Evolutionary conservation across 306 rosid genomes (phyloP), one percentile per base, ranked within the genome.

Genomic region (Gynostemma pentaphyllum): DNA sequence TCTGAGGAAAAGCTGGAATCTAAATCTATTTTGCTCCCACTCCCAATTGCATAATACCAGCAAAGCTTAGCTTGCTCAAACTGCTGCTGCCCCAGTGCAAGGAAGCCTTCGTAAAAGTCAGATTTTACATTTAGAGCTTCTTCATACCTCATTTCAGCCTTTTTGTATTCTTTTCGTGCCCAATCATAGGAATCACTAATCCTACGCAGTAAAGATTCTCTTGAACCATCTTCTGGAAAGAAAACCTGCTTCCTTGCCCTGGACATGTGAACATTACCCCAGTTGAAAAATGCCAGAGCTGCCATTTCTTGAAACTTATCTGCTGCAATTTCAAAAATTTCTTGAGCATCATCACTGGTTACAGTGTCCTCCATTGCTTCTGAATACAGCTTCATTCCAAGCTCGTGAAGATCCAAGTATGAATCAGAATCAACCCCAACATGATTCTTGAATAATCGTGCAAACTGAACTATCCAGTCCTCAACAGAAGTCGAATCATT

Each of bases 391-490:
- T 86, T 87, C 96, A 85, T 84, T 4, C 97, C 92, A 52, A 85
- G 76, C 80, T 82, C 95, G 14, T 91, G 97, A 71, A 91, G 86
- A 77, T 87, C 89, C 80, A 91, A 70, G 79, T 85, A 91, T 0
- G 82, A 55, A 76, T 85, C 96, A 48, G 95, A 87, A 74, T 85
- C 97, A 47, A 91, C 86, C 39, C 96, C 97, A 62, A 91, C 96
- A 67, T 87, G 96, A 72, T 91, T 91, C 85, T 91, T 91, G 81
- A 91, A 91, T 78, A 91, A 48, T 75, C 95, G 72, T 4, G 97
- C 97, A 76, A 91, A 91, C 74, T 87, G 97, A 24, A 91, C 68
- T 70, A 91, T 85, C 97, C 97, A 91, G 29, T 91, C 96, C 83
- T 91, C 95, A 29, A 85, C 68, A 41, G 70, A 72, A 63, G 75